These are phyloP conservation scores for Dioscorea zingiberensis DNA, from an alignment of 106 monocot genomes.

Conservation along the genomic window DNA sequence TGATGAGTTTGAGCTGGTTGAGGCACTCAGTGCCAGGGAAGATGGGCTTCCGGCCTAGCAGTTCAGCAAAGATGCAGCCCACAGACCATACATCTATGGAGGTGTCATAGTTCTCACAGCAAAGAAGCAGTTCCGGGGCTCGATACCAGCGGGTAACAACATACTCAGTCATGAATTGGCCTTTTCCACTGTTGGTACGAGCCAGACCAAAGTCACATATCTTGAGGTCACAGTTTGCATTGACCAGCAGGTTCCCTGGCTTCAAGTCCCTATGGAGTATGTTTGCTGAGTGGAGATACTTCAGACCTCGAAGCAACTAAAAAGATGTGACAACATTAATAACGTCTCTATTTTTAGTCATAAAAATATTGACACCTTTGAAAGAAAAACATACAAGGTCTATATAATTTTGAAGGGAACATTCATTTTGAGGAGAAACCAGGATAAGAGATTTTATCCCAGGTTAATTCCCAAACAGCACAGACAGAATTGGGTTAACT, in stretches of 20 bases:
- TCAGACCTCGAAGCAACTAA: conserved; percentile 74
- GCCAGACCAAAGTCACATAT: conserved; percentile 91
- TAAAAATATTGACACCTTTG: too few species aligned
- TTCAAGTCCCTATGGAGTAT: conserved; percentile 88
- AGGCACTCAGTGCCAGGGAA: conserved; percentile 85
- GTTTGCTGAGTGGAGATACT: conserved; percentile 86
- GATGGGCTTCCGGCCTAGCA: conserved; percentile 78
- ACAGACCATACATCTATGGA: conserved; percentile 97
- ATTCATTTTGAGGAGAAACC: too few species aligned
- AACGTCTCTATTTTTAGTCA: too few species aligned
- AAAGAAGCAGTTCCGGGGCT: conserved; percentile 77
- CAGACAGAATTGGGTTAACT: too few species aligned
- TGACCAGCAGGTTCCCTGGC: conserved; percentile 79
- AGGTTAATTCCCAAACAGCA: too few species aligned
- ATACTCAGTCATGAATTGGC: conserved; percentile 84
- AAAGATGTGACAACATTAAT: not conserved
- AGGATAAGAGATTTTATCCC: too few species aligned
- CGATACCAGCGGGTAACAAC: conserved; percentile 92
- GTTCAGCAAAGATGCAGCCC: conserved; percentile 87
- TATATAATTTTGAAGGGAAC: too few species aligned
- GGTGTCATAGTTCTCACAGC: conserved; percentile 81
- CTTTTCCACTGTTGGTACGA: conserved; percentile 48
- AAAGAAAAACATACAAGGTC: too few species aligned
- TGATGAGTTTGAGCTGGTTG: conserved; percentile 80
- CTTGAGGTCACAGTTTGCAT: conserved; percentile 85